Conservation (phyloP, 2,329 filamentous ascomycete species). For the Colletotrichum incanum region DNA sequence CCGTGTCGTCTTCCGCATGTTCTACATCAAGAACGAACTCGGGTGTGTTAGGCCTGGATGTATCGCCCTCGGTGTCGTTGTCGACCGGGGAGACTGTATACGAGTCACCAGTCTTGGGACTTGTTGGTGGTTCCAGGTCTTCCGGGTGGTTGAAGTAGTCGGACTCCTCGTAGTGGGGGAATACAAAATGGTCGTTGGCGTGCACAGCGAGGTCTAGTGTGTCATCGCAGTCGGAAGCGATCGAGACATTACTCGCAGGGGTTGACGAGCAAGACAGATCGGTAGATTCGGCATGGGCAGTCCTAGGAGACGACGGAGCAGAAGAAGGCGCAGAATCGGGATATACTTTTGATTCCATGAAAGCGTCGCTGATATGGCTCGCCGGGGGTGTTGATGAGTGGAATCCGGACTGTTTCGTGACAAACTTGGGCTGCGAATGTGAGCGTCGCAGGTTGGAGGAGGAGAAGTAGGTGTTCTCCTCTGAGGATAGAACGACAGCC, state of each 20-base stretch:
- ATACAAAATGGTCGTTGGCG: conserved; percentile 63
- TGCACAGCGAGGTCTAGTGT: conserved; percentile 59
- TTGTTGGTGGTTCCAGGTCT: conserved; percentile 66
- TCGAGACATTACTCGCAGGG: conserved; percentile 74
- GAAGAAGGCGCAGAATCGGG: conserved; percentile 68
- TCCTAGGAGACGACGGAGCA: conserved; percentile 70
- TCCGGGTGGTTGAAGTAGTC: conserved; percentile 64
- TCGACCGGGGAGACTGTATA: conserved; percentile 69
- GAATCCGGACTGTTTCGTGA: conserved; percentile 59
- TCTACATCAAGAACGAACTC: conserved; percentile 60
- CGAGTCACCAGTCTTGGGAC: conserved; percentile 66
- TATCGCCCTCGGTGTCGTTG: conserved; percentile 64
- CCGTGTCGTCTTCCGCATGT: conserved; percentile 84
- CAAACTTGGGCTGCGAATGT: conserved; percentile 73
- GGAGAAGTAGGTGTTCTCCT: conserved; percentile 72
- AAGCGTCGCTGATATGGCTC: conserved; percentile 64
- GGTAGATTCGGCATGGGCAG: conserved; percentile 67
- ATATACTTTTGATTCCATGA: conserved; percentile 59
- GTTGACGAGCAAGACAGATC: conserved; percentile 74
- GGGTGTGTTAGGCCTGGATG: conserved; percentile 73
- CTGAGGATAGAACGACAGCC: conserved; percentile 71
- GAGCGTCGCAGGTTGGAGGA: conserved; percentile 70
- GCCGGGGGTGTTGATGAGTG: conserved; percentile 61
- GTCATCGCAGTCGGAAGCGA: conserved; percentile 71
- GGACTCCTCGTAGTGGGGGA: conserved; percentile 63